Evolutionary conservation across 2,329 filamentous ascomycete species (phyloP).

Genomic region (Pseudogymnoascus sp.): DNA sequence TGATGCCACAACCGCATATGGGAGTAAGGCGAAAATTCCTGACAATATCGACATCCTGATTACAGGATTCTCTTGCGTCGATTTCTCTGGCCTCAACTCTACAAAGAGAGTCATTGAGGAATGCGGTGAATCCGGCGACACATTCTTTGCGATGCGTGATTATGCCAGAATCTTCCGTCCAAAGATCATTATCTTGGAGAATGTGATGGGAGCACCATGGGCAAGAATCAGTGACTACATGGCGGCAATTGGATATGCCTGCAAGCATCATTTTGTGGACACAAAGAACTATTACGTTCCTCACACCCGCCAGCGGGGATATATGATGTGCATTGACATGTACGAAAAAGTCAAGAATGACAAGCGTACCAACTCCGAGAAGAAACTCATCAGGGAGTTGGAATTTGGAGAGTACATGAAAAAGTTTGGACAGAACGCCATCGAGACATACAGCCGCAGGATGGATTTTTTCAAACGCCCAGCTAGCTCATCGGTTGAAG

Average conservation of each 20-base stretch:
- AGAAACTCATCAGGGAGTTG: conserved; percentile 36
- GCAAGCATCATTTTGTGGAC: conserved; percentile 44
- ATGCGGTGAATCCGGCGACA: conserved; percentile 56
- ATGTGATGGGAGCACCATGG: conserved; percentile 58
- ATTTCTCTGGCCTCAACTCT: conserved; percentile 61
- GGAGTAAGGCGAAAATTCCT: conserved; percentile 49
- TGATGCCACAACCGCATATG: conserved; percentile 57
- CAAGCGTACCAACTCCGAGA: conserved; percentile 29
- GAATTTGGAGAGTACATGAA: conserved; percentile 7
- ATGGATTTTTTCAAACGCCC: conserved; percentile 33
- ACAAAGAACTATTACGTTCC: conserved; percentile 67
- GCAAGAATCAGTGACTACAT: conserved; percentile 18
- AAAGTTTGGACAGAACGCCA: neutral
- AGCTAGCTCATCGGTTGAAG: conserved; percentile 54
- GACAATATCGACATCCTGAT: conserved; percentile 54
- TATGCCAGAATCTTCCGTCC: conserved; percentile 51
- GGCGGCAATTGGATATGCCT: conserved; percentile 44
- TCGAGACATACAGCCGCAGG: conserved; percentile 4
- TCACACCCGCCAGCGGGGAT: conserved; percentile 56
- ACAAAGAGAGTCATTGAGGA: conserved; percentile 42
- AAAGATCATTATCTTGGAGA: conserved; percentile 62
- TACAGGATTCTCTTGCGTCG: conserved; percentile 68
- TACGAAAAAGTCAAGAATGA: conserved; percentile 25
- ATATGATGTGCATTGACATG: conserved; percentile 48
- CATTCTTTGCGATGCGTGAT: conserved; percentile 51